Percentiles rank a stretch among this genome's conserved stretches.
phyloP scores from a whole-genome alignment of 129 eudicot species.

The Centrapalus pauciflorus region DNA sequence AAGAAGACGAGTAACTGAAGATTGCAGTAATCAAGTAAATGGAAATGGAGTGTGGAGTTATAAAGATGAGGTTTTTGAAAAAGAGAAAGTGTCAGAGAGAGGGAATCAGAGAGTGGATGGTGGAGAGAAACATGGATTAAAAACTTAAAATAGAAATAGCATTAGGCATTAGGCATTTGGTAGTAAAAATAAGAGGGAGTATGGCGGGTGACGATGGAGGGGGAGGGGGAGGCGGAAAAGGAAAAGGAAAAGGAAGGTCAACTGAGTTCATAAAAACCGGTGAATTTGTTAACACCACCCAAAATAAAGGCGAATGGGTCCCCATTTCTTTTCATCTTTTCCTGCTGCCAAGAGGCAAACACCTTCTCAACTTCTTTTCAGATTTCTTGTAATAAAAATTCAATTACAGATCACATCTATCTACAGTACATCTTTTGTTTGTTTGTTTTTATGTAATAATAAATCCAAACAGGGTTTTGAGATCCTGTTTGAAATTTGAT shows the following conservation, averaged over 20 bases:
- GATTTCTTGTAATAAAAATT: constrained; percentile 1
- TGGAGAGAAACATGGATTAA: constrained; percentile 15
- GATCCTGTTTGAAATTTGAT: too few relatives aligned
- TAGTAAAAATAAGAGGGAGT: constrained; percentile 7
- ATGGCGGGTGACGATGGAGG: constrained; percentile 15
- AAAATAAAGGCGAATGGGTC: constrained; percentile 14
- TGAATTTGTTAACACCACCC: constrained; percentile 33
- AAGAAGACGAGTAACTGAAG: not conserved
- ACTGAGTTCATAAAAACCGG: constrained; percentile 27
- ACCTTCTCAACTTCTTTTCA: constrained; percentile 13
- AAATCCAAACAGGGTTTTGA: constrained; percentile 1
- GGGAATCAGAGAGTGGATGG: constrained; percentile 29
- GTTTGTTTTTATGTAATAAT: constrained; percentile 1
- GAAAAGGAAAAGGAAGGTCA: constrained; percentile 9
- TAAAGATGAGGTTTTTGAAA: constrained; percentile 11
- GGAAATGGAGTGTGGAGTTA: constrained; percentile 1
- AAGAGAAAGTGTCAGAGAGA: constrained; percentile 11
- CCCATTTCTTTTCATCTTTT: constrained; percentile 21
- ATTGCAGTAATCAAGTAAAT: too few relatives aligned
- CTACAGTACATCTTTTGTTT: constrained; percentile 18
- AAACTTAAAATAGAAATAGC: constrained; percentile 7
- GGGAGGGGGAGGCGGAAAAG: not conserved
- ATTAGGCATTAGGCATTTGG: too few relatives aligned
- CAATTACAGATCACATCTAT: constrained; percentile 16
- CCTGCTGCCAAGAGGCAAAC: constrained; percentile 37